Evolutionary conservation across 495 filamentous ascomycete genomes (phyloP), one percentile per base, ranked within the genome.

Genomic region (Parathielavia appendiculata): DNA sequence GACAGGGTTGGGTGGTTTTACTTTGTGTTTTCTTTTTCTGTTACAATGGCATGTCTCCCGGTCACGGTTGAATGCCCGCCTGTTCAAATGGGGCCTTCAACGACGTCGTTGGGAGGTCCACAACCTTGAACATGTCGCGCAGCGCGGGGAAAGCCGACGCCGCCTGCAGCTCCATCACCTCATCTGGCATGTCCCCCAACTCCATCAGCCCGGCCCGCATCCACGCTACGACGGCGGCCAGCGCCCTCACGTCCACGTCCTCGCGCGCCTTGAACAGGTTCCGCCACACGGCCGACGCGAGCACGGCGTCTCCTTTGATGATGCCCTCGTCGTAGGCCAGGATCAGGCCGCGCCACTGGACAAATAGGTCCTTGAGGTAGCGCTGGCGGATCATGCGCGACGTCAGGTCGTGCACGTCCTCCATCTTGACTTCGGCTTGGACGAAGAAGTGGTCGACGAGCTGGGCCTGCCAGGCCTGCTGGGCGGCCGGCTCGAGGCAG

Each of bases 371-470:
- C 69, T 95, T 93, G 26, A 97, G 81, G 72, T 95, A 96, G 54
- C 81, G 84, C 69, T 92, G 91, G 11, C 92, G 82, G 45, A 89
- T 76, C 0, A 73, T 71, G 9, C 83, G 77, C 50, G 86, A 80
- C 10, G 76, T 69, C 59, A 96, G 76, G 35, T 82, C 79, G 75
- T 96, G 90, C 63, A 65, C 69, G 26, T 82, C 70, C 17, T 78
- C 78, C 90, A 98, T 96, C 69, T 85, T 85, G 65, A 88, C 83
- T 75, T 98, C 93, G 36, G 89, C 89, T 61, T 88, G 85, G 75
- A 89, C 88, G 73, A 95, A 97, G 78, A 93, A 95, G 69, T 96
- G 91, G 71, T 98, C 89, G 35, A 93, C 83, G n/a, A 79, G 65
- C 68, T 74, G 73, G 38, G 65, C 60, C 63, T 76, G 74, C 72